These are phyloP conservation scores for Suillus spraguei DNA, from an alignment of 768 basidiomycete species.

Conservation along the genomic window DNA sequence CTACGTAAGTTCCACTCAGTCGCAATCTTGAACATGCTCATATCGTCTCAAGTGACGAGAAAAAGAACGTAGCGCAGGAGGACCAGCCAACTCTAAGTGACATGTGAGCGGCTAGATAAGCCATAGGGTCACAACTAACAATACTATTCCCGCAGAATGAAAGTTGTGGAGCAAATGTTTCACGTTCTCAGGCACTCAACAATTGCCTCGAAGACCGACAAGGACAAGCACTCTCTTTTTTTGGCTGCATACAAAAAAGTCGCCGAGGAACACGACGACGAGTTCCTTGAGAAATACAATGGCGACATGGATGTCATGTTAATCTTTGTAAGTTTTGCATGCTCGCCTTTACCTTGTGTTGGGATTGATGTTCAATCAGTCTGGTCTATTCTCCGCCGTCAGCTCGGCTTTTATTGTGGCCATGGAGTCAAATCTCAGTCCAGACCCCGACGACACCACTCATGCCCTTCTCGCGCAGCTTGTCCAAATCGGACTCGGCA, in stretches of 20 bases:
- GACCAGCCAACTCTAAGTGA: not conserved
- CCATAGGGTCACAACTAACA: not conserved
- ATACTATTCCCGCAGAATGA: not conserved
- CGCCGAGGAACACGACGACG: slow-evolving; percentile 19
- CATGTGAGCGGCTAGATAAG: not conserved
- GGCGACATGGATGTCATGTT: slow-evolving; percentile 24
- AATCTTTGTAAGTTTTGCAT: slow-evolving; percentile 20
- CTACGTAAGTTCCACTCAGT: not conserved
- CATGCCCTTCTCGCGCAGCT: slow-evolving; percentile 14
- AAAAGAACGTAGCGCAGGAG: not conserved
- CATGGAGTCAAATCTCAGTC: slow-evolving; percentile 13
- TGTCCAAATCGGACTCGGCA: slow-evolving; percentile 9
- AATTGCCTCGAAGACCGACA: not conserved
- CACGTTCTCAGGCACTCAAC: not conserved
- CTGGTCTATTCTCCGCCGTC: slow-evolving; percentile 19
- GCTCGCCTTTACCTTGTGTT: not conserved
- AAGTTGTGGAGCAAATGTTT: not conserved
- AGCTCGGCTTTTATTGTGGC: slow-evolving; percentile 15
- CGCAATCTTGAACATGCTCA: not conserved
- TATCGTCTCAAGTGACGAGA: not conserved
- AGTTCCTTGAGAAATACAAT: slow-evolving; percentile 19
- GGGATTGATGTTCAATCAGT: slow-evolving; percentile 1
- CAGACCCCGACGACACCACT: slow-evolving; percentile 16
- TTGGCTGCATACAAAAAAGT: slow-evolving; percentile 16
- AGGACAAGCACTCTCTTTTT: slow-evolving; percentile 8